Evolutionary conservation across 2,329 filamentous ascomycete species (phyloP).

Genomic region (Phaeosphaeriaceae sp.): DNA sequence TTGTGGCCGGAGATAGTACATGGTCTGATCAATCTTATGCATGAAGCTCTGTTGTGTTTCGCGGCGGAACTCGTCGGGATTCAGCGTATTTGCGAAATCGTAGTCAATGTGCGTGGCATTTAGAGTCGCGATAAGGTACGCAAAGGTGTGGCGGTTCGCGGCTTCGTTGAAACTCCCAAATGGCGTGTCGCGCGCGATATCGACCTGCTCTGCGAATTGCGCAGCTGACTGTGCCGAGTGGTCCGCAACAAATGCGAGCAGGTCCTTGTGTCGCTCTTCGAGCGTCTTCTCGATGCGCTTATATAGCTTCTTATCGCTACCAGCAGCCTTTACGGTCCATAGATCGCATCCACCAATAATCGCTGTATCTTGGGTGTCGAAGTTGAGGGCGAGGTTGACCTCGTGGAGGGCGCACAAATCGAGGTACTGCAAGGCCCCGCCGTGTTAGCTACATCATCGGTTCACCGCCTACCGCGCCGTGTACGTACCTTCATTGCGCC

Average conservation of each 20-base stretch:
- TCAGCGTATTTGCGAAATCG: constrained; percentile 91
- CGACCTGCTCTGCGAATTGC: constrained; percentile 69
- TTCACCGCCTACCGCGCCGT: constrained; percentile 20
- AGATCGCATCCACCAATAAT: constrained; percentile 94
- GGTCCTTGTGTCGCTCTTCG: constrained; percentile 87
- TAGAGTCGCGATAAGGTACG: constrained; percentile 93
- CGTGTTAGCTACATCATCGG: constrained; percentile 37
- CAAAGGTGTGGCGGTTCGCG: constrained; percentile 88
- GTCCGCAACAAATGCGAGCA: constrained; percentile 84
- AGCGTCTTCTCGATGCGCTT: constrained; percentile 92
- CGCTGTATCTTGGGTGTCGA: constrained; percentile 90
- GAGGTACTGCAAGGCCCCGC: constrained; percentile 72
- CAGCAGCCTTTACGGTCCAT: constrained; percentile 96
- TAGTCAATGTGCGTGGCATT: constrained; percentile 97
- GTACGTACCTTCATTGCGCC: constrained; percentile 49
- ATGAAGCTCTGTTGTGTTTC: constrained; percentile 84
- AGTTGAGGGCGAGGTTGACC: constrained; percentile 91
- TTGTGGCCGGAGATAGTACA: constrained; percentile 81
- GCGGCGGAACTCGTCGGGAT: constrained; percentile 87
- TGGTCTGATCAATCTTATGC: constrained; percentile 81
- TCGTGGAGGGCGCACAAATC: constrained; percentile 89
- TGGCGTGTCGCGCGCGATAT: constrained; percentile 85
- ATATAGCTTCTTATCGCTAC: constrained; percentile 95
- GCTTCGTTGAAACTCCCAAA: constrained; percentile 91
- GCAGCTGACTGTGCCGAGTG: constrained; percentile 82